phyloP scores from a whole-genome alignment of 2,329 filamentous ascomycete species.

The Falciphora oryzae region DNA sequence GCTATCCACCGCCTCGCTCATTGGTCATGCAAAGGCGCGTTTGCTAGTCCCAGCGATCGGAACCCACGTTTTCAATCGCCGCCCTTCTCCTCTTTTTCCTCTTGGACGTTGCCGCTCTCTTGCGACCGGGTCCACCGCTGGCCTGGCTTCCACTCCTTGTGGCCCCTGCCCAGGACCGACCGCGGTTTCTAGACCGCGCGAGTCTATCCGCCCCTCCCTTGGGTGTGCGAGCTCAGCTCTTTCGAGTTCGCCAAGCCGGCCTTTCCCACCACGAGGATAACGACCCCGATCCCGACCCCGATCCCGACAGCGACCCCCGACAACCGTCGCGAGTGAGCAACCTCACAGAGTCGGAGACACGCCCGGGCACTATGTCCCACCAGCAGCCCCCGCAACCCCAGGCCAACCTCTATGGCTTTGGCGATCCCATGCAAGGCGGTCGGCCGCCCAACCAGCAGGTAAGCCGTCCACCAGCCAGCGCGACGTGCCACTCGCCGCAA shows the following conservation, averaged over 20 bases:
- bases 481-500: not conserved
- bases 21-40: not conserved
- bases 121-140: not conserved
- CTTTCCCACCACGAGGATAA: not conserved
- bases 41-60: not conserved
- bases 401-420: slow-evolving; percentile 6
- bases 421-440: not conserved
- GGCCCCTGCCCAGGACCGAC: not conserved
- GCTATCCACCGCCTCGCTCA: not conserved
- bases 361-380: slow-evolving; percentile 15
- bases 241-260: not conserved
- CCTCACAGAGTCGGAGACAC: not conserved
- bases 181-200: slow-evolving; percentile 4
- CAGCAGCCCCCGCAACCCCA: slow-evolving; percentile 14
- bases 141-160: not conserved
- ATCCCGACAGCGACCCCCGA: not conserved
- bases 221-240: not conserved
- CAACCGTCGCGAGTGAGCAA: not conserved
- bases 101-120: not conserved
- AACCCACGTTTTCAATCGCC: not conserved
- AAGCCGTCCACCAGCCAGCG: not conserved
- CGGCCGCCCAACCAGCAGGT: slow-evolving; percentile 5
- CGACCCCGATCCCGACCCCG: not conserved
- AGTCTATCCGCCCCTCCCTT: not conserved
- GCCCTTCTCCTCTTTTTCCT: slow-evolving; percentile 1